Conservation (phyloP, 2,329 filamentous ascomycete species). For the Colletotrichum paranaense region DNA sequence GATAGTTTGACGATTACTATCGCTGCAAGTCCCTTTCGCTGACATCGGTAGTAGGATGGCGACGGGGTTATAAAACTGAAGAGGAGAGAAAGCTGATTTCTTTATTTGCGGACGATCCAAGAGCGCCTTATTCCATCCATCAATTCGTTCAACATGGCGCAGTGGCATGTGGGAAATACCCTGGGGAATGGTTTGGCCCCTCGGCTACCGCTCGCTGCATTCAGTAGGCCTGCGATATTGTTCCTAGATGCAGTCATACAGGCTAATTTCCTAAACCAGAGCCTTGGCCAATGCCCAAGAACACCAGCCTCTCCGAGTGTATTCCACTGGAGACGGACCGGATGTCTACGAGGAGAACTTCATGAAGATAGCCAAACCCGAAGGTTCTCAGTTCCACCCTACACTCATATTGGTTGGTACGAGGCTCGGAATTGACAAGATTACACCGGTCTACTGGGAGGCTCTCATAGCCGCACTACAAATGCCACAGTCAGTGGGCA, state of each 20-base stretch:
- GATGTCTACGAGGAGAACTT: constrained; percentile 95
- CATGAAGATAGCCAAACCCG: constrained; percentile 78
- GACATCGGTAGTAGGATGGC: constrained; percentile 71
- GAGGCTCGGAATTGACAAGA: constrained; percentile 90
- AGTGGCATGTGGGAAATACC: constrained; percentile 88
- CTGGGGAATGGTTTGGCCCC: constrained; percentile 99
- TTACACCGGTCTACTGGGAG: constrained; percentile 95
- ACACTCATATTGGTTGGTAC: constrained; percentile 92
- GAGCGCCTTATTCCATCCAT: constrained; percentile 93
- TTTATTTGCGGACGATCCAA: constrained; percentile 87
- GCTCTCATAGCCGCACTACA: constrained; percentile 87
- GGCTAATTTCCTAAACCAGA: constrained; percentile 55
- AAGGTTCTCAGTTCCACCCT: constrained; percentile 76
- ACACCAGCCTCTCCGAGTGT: constrained; percentile 75
- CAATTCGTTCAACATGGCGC: constrained; percentile 92
- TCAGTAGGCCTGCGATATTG: constrained; percentile 72
- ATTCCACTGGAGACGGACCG: constrained; percentile 88
- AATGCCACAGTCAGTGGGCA: constrained; percentile 93
- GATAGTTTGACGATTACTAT: not conserved
- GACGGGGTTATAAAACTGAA: constrained; percentile 65
- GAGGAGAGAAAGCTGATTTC: constrained; percentile 80
- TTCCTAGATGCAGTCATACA: not conserved
- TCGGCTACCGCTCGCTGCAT: constrained; percentile 95
- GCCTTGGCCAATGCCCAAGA: constrained; percentile 77
- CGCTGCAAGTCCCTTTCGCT: not conserved